phyloP scores from a whole-genome alignment of 345 rosid species.

The Heritiera fomes region DNA sequence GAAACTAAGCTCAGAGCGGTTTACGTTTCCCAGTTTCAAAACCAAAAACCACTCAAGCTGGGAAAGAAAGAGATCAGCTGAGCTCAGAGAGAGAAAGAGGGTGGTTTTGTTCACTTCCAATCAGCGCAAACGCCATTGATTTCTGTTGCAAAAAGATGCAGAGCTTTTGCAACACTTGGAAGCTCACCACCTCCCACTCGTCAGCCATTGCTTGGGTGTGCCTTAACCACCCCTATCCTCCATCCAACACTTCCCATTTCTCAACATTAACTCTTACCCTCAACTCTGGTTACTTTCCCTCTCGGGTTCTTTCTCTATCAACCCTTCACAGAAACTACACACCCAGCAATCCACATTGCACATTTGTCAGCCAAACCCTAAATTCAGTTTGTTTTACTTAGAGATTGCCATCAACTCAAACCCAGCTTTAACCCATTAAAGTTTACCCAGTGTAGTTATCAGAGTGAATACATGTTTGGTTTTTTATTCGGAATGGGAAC shows the following conservation, averaged over 20 bases:
- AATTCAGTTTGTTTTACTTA: slow-evolving; percentile 22
- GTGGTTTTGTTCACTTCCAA: slow-evolving; percentile 13
- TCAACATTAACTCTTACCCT: slow-evolving; percentile 30
- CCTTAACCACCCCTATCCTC: slow-evolving; percentile 37
- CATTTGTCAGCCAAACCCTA: slow-evolving; percentile 47
- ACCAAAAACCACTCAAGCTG: slow-evolving; percentile 1
- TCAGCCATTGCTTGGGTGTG: slow-evolving; percentile 51
- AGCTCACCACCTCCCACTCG: slow-evolving; percentile 66
- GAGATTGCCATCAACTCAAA: not conserved
- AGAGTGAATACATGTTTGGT: too few relatives aligned
- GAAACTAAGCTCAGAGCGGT: slow-evolving; percentile 4
- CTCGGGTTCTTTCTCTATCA: not conserved
- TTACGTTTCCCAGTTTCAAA: slow-evolving; percentile 5
- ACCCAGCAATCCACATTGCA: slow-evolving; percentile 39
- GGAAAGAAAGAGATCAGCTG: not conserved
- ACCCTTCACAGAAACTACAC: not conserved
- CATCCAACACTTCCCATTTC: slow-evolving; percentile 15
- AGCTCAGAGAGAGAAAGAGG: not conserved
- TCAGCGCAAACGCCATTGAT: slow-evolving; percentile 60
- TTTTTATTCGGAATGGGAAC: slow-evolving; percentile 19
- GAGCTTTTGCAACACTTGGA: slow-evolving; percentile 89
- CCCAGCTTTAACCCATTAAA: slow-evolving; percentile 16
- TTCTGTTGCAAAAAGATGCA: slow-evolving; percentile 48
- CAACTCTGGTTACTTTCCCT: slow-evolving; percentile 35
- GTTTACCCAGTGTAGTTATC: slow-evolving; percentile 1